Conservation (phyloP, 2,329 filamentous ascomycete genomes). For the Colletotrichum sp. region DNA sequence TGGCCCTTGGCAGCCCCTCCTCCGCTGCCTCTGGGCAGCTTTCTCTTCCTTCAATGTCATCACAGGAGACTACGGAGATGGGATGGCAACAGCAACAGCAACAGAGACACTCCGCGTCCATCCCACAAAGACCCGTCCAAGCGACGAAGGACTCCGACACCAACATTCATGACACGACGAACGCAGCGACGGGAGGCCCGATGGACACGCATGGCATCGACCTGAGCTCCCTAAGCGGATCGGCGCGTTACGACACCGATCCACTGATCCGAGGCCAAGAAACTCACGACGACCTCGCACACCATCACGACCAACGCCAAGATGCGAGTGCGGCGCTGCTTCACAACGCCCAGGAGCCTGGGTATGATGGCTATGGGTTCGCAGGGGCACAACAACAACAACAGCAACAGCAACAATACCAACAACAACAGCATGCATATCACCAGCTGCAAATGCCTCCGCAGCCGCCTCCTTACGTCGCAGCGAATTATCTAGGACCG, state of each 20-base stretch:
- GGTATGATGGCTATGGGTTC: neutral
- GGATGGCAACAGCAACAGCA: neutral
- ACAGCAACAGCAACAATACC: neutral
- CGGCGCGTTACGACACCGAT: conserved; percentile 7
- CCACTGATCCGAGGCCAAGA: neutral
- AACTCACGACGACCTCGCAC: neutral
- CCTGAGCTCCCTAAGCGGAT: conserved; percentile 15
- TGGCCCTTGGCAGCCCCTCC: neutral
- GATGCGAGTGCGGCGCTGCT: conserved; percentile 7
- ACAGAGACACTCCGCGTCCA: neutral
- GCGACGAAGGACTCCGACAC: neutral
- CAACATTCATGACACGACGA: neutral
- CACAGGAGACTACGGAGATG: neutral
- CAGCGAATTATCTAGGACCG: neutral
- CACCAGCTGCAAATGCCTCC: neutral
- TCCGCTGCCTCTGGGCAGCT: neutral
- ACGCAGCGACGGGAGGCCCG: neutral
- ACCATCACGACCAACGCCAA: neutral
- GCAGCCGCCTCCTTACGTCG: neutral
- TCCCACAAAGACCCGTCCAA: neutral
- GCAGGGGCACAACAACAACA: neutral
- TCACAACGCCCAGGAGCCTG: neutral
- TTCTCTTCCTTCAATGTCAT: neutral
- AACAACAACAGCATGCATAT: neutral
- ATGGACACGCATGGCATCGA: conserved; percentile 17